Conservation (phyloP, 2,329 filamentous ascomycete genomes). For the Didymellaceae sp. region DNA sequence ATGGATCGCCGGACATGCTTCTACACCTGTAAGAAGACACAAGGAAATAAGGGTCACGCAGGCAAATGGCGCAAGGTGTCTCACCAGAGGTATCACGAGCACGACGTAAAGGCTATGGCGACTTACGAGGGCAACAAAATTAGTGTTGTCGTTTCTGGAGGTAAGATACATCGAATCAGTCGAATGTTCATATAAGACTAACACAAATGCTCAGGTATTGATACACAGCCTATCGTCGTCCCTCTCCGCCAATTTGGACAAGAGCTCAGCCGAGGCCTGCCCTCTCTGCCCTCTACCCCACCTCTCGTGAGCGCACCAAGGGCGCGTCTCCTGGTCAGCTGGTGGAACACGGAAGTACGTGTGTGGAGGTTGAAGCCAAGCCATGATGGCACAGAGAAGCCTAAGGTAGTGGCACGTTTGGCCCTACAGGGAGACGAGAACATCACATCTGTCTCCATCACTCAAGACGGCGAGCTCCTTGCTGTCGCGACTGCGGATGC, state of each 20-base stretch:
- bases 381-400: conserved; percentile 54
- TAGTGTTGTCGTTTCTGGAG: conserved; percentile 90
- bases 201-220: conserved; percentile 66
- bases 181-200: conserved; percentile 34
- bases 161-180: conserved; percentile 55
- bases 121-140: conserved; percentile 83
- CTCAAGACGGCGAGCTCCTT: conserved; percentile 72
- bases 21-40: conserved; percentile 63
- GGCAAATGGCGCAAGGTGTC: conserved; percentile 79
- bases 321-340: conserved; percentile 80
- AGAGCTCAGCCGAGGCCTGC: conserved; percentile 81
- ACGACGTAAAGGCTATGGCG: conserved; percentile 95
- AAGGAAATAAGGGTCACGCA: conserved; percentile 50
- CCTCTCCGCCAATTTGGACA: conserved; percentile 78
- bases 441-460: conserved; percentile 78
- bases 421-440: conserved; percentile 71
- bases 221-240: conserved; percentile 81
- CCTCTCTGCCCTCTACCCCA: conserved; percentile 81
- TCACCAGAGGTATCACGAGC: conserved; percentile 84
- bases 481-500: conserved; percentile 76
- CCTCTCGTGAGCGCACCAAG: conserved; percentile 75
- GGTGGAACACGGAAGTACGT: conserved; percentile 88
- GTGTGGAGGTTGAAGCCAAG: conserved; percentile 73
- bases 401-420: conserved; percentile 50
- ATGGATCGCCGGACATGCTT: conserved; percentile 88